phyloP scores from a whole-genome alignment of 768 basidiomycete species.

The Guyanaporus albipodus region DNA sequence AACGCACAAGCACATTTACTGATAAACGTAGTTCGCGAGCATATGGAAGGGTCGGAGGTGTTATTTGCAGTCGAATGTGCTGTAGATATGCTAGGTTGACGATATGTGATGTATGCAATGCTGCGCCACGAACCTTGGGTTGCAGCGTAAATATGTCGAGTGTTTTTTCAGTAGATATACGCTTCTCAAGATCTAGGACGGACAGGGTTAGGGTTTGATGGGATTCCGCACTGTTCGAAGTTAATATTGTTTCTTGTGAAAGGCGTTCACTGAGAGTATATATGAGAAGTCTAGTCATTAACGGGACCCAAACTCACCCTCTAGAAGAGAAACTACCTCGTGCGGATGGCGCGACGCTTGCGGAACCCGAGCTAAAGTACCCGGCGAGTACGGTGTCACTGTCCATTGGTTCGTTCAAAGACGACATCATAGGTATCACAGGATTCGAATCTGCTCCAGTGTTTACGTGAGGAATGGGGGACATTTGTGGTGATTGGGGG shows the following conservation, averaged over 20 bases:
- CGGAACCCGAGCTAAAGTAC: conserved; percentile 24
- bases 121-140: conserved; percentile 59
- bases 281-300: conserved; percentile 7
- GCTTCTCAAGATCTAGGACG: conserved; percentile 73
- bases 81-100: conserved; percentile 30
- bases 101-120: not conserved
- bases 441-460: not conserved
- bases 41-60: conserved; percentile 74
- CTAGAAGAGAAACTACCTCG: conserved; percentile 51
- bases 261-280: conserved; percentile 45
- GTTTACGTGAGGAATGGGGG: not conserved
- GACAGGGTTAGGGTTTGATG: conserved; percentile 52
- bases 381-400: conserved; percentile 16
- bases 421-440: not conserved
- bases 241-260: conserved; percentile 56
- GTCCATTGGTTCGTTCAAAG: conserved; percentile 1
- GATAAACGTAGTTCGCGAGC: conserved; percentile 73
- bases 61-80: conserved; percentile 90
- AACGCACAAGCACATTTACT: conserved; percentile 65
- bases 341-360: conserved; percentile 50
- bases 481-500: not conserved
- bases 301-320: conserved; percentile 41
- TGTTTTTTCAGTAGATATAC: conserved; percentile 72
- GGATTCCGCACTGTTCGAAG: conserved; percentile 51
- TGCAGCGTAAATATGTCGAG: conserved; percentile 96